phyloP scores from a whole-genome alignment of 2,329 filamentous ascomycete species.

The Pseudodiploospora longispora region DNA sequence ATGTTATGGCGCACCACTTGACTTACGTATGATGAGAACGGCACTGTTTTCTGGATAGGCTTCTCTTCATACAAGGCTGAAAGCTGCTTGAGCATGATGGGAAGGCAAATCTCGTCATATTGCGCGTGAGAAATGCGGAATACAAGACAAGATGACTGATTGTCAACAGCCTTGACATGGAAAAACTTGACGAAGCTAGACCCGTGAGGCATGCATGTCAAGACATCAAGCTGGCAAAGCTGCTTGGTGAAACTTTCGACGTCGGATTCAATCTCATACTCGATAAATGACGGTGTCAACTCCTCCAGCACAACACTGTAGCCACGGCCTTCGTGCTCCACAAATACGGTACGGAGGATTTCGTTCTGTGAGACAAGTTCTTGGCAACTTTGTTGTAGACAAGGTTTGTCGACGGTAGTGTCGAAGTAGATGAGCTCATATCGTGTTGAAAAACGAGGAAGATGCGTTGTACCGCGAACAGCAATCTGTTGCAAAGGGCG shows the following conservation, averaged over 20 bases:
- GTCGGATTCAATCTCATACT: conserved; percentile 41
- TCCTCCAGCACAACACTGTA: conserved; percentile 51
- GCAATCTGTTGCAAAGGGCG: conserved; percentile 53
- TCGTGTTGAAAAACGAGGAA: conserved; percentile 53
- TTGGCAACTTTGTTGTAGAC: conserved; percentile 41
- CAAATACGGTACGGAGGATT: conserved; percentile 58
- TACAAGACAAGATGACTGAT: conserved; percentile 34
- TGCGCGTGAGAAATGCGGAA: conserved; percentile 61
- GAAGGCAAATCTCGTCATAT: conserved; percentile 61
- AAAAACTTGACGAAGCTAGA: conserved; percentile 55
- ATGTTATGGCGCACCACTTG: conserved; percentile 32
- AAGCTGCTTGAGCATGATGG: conserved; percentile 53
- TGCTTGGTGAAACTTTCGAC: conserved; percentile 43
- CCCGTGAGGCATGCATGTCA: conserved; percentile 47
- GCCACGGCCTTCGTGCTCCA: conserved; percentile 40
- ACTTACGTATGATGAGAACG: conserved; percentile 39
- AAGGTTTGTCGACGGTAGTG: conserved; percentile 36
- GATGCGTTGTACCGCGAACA: conserved; percentile 46
- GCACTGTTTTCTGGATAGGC: conserved; percentile 23
- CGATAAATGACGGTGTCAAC: conserved; percentile 41
- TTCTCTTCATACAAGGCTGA: conserved; percentile 35
- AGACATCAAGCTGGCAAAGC: conserved; percentile 48
- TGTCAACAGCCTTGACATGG: conserved; percentile 30
- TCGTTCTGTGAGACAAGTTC: conserved; percentile 53
- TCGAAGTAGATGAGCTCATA: conserved; percentile 59